Evolutionary conservation across 768 basidiomycete species (phyloP), one percentile per base, ranked within the genome.

Genomic region (Lactifluus hygrophoroides): DNA sequence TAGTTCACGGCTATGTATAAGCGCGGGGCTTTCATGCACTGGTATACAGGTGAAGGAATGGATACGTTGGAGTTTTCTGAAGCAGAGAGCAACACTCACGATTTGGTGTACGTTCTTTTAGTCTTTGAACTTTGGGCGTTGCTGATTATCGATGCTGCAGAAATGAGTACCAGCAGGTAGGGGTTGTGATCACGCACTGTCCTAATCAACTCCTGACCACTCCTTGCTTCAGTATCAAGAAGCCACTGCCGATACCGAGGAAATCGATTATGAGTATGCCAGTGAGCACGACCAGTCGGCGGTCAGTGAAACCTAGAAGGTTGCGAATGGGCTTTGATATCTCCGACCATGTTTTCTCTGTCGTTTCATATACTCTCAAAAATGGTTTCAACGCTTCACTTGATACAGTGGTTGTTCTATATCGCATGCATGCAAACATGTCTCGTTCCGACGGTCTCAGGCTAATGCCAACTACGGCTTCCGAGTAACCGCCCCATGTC

Each of bases 11-110:
- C 77, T 5, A 93, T 94, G 89, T 94, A 81, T 73, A 89, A 86
- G 69, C 81, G 91, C 30, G 77, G 78, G 45, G 93, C 93, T 5
- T 95, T 90, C 78, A 71, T 94, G 57, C 90, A 94, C 69, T 93
- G 90, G 89, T 94, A 92, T 69, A 88, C 84, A 9, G 87, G 83
- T 13, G 92, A 94, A 70, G 92, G 92, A 43, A 94, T 94, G 93
- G 93, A 94, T 68, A 68, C 79, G 17, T 80, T 85, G 85, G 81
- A 93, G 71, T 91, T 93, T 71, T 80, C 86, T 0, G 90, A 93
- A 70, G 90, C 91, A 0, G 90, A 92, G 73, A 91, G 86, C 67
- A 91, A 92, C 68, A 75, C 80, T 2, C 78, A 77, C 3, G 91
- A 93, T 73, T 70, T 93, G 48, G 85, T 92, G 89, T 91, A 69